Evolutionary conservation across 495 filamentous ascomycete species (phyloP).

Genomic region (Aspergillus heteromorphus): DNA sequence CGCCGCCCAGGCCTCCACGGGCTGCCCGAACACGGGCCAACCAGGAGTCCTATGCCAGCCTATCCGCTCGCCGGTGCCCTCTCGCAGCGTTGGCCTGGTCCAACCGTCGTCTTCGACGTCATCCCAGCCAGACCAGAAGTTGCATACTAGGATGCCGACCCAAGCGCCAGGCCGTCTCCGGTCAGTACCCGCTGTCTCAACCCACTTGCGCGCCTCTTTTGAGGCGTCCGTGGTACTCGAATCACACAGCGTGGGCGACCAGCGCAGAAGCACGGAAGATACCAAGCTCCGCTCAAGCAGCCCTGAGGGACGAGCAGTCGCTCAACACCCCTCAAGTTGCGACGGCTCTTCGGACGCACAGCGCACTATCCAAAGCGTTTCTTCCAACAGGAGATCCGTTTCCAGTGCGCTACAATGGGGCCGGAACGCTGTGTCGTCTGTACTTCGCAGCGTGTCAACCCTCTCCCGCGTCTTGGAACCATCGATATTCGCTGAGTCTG

Average conservation of each 20-base stretch:
- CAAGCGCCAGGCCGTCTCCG: neutral
- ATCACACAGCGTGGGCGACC: too few relatives aligned
- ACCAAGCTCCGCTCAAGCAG: too few relatives aligned
- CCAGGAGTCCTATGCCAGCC: neutral
- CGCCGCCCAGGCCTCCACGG: neutral
- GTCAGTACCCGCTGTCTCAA: neutral
- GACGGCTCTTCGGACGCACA: too few relatives aligned
- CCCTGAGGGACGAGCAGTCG: too few relatives aligned
- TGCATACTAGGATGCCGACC: neutral
- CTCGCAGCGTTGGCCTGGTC: neutral
- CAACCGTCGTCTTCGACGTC: neutral
- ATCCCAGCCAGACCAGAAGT: neutral
- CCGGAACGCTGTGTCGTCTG: neutral
- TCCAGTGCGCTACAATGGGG: too few relatives aligned
- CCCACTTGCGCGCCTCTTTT: neutral
- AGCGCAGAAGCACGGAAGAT: too few relatives aligned
- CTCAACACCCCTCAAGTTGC: too few relatives aligned
- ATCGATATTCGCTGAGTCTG: slow-evolving; percentile 7
- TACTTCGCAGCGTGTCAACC: neutral
- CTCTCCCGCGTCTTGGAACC: slow-evolving; percentile 6
- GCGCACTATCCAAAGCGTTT: too few relatives aligned
- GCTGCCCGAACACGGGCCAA: neutral
- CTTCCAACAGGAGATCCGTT: too few relatives aligned
- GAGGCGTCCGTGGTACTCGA: neutral
- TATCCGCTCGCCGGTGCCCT: neutral